A percentile compares a stretch with the other conserved stretches of the same genome.
These are phyloP conservation scores for Boechera divaricarpa DNA, from an alignment of 345 rosid genomes.

Conservation along the genomic window DNA sequence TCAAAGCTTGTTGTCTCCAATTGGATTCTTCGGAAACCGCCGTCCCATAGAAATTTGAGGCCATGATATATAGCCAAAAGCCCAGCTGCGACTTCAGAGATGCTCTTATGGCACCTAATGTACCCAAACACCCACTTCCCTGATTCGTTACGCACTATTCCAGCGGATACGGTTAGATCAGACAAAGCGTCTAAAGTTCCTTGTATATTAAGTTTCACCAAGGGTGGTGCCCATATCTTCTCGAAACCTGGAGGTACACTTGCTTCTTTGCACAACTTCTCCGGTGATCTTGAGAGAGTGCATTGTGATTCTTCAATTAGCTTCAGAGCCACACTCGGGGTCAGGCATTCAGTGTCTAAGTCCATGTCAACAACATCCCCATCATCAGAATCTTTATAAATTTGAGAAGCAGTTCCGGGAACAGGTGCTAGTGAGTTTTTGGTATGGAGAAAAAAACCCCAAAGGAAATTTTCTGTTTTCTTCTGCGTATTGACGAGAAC, in stretches of 20 bases:
- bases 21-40: constrained; percentile 50
- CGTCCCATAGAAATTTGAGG: constrained; percentile 52
- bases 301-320: constrained; percentile 11
- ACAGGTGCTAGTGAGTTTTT: not conserved
- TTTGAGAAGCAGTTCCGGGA: constrained; percentile 17
- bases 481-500: constrained; percentile 24
- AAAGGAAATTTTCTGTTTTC: constrained; percentile 35
- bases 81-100: constrained; percentile 42
- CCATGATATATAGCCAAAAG: constrained; percentile 63
- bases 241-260: constrained; percentile 44
- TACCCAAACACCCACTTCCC: constrained; percentile 69
- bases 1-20: constrained; percentile 47
- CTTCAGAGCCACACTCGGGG: constrained; percentile 21
- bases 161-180: constrained; percentile 48
- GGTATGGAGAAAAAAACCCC: constrained; percentile 35
- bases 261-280: constrained; percentile 4
- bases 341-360: constrained; percentile 7
- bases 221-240: constrained; percentile 33
- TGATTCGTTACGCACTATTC: constrained; percentile 54
- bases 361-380: constrained; percentile 37
- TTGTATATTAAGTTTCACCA: constrained; percentile 58
- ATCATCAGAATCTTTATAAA: constrained; percentile 18
- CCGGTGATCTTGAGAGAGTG: constrained; percentile 25
- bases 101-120: constrained; percentile 37
- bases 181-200: constrained; percentile 33